Base-by-base conservation (phyloP, 2,329 filamentous ascomycete genomes). In the Neonectria faginata region DNA sequence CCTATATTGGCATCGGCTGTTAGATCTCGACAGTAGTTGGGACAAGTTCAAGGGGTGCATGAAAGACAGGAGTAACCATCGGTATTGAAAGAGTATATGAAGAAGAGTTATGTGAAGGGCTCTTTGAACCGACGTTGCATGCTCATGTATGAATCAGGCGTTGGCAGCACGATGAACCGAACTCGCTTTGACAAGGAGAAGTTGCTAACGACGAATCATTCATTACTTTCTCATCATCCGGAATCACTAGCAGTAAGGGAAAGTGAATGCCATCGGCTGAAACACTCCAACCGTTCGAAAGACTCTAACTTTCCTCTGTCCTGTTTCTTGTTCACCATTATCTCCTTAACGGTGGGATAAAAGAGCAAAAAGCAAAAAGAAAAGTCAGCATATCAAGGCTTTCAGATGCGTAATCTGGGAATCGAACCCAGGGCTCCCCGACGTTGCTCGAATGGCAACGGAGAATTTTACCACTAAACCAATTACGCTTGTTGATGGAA, bases 391-490 rank as follows among this genome's bases (percentile, higher is more conserved):
- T 2, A 1, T 39, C 6, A n/a, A 18, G 14, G 6, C 22, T 12
- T 14, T 27, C 18, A 1, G 10, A 50, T 50, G 45, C 45, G 45
- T 50, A n/a, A 50, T 50, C 45, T 50, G 45, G 45, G 45, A 50
- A 50, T 50, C 45, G 45, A 50, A 50, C 45, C 45, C 45, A 50
- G 45, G 45, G 45, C 45, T 50, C 45, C 45, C 45, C 45, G 45
- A 50, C 45, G 45, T 29, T 50, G 9, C 45, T 50, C 45, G 45
- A 50, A 50, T 50, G 45, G 45, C 45, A 50, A 50, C 45, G 45
- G 45, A 50, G 45, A 50, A 50, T 50, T 50, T 50, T 50, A 50
- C 45, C 45, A 50, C 45, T 50, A 50, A 50, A 50, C 45, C 45
- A 50, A 50, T 50, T n/a, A 50, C 45, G 45, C 45, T n/a, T 50